phyloP scores from a whole-genome alignment of 2,329 filamentous ascomycete genomes.

The Cadophora sp. region DNA sequence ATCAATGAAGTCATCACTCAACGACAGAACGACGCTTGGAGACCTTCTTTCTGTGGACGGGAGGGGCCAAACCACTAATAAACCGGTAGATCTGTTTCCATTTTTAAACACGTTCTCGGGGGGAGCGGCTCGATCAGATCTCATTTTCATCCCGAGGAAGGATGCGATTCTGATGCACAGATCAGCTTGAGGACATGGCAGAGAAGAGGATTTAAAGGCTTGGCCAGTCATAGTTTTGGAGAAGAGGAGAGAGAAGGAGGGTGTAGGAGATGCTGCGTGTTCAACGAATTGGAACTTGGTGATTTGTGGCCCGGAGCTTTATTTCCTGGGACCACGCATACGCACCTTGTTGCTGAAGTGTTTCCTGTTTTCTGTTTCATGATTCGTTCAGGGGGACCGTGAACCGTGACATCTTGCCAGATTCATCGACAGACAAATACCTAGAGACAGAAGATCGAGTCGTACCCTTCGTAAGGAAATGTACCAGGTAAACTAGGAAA shows the following conservation, averaged over 20 bases:
- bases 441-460: not conserved
- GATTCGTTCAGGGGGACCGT: not conserved
- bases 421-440: not conserved
- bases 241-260: not conserved
- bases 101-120: constrained; percentile 5
- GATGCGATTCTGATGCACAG: constrained; percentile 1
- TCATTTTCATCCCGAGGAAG: not conserved
- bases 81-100: constrained; percentile 3
- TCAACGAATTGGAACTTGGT: not conserved
- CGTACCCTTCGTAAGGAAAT: not conserved
- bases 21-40: not conserved
- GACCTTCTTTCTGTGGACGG: not conserved
- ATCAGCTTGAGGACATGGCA: constrained; percentile 12
- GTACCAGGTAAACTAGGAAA: constrained; percentile 2
- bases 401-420: constrained; percentile 9
- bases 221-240: not conserved
- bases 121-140: not conserved
- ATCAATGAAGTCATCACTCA: constrained; percentile 12
- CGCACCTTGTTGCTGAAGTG: not conserved
- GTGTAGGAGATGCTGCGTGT: not conserved
- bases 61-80: not conserved
- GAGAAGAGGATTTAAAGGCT: constrained; percentile 5
- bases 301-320: not conserved
- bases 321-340: not conserved
- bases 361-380: constrained; percentile 10